Base-by-base conservation (phyloP, 2,329 filamentous ascomycete species). In the Macrophomina pseudophaseolina region DNA sequence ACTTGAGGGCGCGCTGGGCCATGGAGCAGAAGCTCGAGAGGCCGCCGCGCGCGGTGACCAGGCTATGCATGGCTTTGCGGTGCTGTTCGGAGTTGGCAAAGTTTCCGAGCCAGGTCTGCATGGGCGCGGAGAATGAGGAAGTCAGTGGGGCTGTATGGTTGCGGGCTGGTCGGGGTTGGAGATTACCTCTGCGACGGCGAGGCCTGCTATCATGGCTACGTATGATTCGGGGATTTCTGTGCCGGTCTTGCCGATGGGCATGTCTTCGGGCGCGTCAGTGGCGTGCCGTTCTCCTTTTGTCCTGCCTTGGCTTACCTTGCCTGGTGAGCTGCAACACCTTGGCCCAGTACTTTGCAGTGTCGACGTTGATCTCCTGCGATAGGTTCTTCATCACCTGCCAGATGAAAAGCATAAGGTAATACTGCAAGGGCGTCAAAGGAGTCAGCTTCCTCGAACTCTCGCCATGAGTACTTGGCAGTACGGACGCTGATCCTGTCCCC, bases 101-200 rank as follows among this genome's bases (percentile, higher is more conserved):
- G 16, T 58, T 58, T 11, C 54, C 54, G 8, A 58, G 12, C 54
- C 54, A 58, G 11, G 54, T 58, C 54, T 58, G 54, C 48, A 30
- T 11, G 2, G 1, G 14, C 23, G 23, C 23, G 48, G 23, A 3
- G 18, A 11, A 7, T 12, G 0, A 18, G 16, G 8, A 3, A 52
- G 30, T 53, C n/a, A 54, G 52, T 8, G 30, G 51, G 16, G 14
- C 7, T 51, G 48, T 32, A 51, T 16, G 11, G 3, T 5, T 32
- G 8, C 30, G 7, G 12, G 32, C 12, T 51, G 8, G 16, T 9
- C 8, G 8, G 11, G 4, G 18, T 30, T 18, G 6, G 52, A 4
- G 6, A 54, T 23, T 11, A 58, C 54, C 12, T 58, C 54, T 14
- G 54, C 54, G 54, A 58, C 54, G 23, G 9, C 38, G 5, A 58